Conservation (phyloP, 495 filamentous ascomycete genomes). For the Lophiostoma macrostomum region DNA sequence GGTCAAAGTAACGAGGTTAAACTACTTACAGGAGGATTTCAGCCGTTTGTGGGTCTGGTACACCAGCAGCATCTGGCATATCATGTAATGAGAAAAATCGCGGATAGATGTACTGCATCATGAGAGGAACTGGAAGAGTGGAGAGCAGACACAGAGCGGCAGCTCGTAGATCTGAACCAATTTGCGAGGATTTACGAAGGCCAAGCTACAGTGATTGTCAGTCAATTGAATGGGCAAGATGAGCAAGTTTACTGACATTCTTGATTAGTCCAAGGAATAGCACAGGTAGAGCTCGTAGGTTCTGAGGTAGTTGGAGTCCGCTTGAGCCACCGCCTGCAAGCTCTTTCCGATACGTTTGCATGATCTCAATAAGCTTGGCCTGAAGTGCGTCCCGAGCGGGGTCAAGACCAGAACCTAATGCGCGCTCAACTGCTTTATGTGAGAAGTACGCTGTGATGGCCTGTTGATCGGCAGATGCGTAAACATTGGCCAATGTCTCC, state of each 20-base stretch:
- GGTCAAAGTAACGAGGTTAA: too few species aligned
- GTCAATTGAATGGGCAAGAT: conserved; percentile 13
- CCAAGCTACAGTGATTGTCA: conserved; percentile 63
- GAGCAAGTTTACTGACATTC: conserved; percentile 59
- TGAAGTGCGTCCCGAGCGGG: conserved; percentile 86
- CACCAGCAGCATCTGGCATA: conserved; percentile 92
- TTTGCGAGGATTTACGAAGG: conserved; percentile 90
- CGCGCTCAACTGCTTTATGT: conserved; percentile 94
- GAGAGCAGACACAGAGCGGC: conserved; percentile 90
- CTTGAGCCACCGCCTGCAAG: conserved; percentile 78
- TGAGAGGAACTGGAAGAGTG: conserved; percentile 82
- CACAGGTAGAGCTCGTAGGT: conserved; percentile 80
- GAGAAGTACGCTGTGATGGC: conserved; percentile 92
- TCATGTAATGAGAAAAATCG: conserved; percentile 91
- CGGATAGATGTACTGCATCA: conserved; percentile 94
- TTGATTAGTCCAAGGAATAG: conserved; percentile 94
- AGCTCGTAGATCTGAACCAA: conserved; percentile 91
- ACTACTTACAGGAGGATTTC: conserved; percentile 83
- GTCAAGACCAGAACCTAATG: conserved; percentile 80
- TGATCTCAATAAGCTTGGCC: conserved; percentile 84
- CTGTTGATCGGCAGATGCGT: conserved; percentile 89
- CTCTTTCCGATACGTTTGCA: conserved; percentile 95
- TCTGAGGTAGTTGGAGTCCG: conserved; percentile 88
- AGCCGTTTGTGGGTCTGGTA: conserved; percentile 78
- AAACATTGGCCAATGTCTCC: conserved; percentile 81